Percentiles rank a stretch among this genome's conserved stretches.
phyloP scores from a whole-genome alignment of 2,329 filamentous ascomycete species.

The Coniella vitis region DNA sequence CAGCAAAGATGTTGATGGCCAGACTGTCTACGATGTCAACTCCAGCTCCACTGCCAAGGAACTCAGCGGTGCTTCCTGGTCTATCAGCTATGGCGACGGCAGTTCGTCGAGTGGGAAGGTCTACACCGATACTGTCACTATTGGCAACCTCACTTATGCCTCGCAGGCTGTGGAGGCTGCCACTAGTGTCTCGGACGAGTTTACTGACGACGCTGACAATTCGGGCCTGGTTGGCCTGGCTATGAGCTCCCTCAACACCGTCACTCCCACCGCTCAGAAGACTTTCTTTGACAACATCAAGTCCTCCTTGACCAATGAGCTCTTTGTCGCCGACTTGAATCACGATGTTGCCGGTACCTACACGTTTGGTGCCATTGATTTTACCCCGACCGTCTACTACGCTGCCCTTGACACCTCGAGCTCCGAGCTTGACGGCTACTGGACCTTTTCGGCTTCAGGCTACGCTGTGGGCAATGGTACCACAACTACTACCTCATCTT shows the following conservation, averaged over 20 bases:
- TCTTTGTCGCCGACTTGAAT: conserved; percentile 27
- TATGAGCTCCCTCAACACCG: conserved; percentile 22
- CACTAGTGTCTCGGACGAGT: conserved; percentile 18
- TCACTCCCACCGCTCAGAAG: conserved; percentile 18
- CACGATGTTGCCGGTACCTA: conserved; percentile 30
- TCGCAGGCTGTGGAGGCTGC: conserved; percentile 21
- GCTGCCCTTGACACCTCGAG: conserved; percentile 23
- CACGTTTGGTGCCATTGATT: conserved; percentile 32
- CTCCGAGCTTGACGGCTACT: conserved; percentile 26
- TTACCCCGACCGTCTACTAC: conserved; percentile 28
- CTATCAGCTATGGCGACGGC: conserved; percentile 25
- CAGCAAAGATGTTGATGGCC: conserved; percentile 16
- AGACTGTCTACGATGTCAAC: conserved; percentile 22
- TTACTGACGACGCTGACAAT: conserved; percentile 14
- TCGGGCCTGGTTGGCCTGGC: conserved; percentile 17
- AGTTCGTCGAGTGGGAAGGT: conserved; percentile 23
- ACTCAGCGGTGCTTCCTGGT: conserved; percentile 22
- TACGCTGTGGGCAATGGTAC: conserved; percentile 25
- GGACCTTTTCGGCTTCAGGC: conserved; percentile 29
- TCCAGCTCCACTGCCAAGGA: conserved; percentile 20
- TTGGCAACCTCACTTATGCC: conserved; percentile 21
- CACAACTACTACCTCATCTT: not conserved
- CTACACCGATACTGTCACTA: conserved; percentile 23
- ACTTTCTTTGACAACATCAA: conserved; percentile 29
- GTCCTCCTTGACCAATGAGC: conserved; percentile 20